phyloP scores from a whole-genome alignment of 331 rosid genomes.

The Prunus yedoensis region DNA sequence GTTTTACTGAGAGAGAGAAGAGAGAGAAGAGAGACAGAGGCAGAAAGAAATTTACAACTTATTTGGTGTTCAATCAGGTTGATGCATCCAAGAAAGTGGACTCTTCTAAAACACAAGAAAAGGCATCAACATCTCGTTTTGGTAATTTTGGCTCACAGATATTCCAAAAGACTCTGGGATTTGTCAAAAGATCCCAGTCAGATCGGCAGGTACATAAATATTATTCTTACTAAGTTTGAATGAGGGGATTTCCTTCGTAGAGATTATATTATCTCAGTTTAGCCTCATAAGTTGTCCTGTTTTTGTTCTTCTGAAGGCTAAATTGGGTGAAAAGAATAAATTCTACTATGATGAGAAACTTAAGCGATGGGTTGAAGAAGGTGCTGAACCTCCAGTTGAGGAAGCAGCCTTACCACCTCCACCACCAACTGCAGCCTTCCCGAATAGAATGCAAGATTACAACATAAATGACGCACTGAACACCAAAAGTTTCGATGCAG shows the following conservation, averaged over 20 bases:
- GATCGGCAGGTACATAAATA: constrained; percentile 25
- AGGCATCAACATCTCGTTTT: constrained; percentile 28
- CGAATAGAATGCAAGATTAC: constrained; percentile 27
- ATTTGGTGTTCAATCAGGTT: constrained; percentile 29
- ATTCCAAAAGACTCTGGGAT: constrained; percentile 38
- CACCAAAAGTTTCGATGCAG: constrained; percentile 16
- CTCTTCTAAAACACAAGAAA: constrained; percentile 18
- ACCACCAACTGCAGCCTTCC: constrained; percentile 32
- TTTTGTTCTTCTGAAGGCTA: constrained; percentile 34
- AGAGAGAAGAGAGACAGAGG: not conserved
- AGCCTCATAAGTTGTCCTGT: not conserved
- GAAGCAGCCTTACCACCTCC: constrained; percentile 36
- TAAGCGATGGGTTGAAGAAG: constrained; percentile 49
- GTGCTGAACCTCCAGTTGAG: constrained; percentile 35
- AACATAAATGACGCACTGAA: constrained; percentile 19
- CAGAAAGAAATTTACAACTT: not conserved
- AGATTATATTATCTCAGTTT: not conserved
- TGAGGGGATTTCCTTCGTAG: not conserved
- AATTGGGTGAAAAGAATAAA: constrained; percentile 36
- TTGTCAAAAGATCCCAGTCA: constrained; percentile 21
- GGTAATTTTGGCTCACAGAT: constrained; percentile 37
- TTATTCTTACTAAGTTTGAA: not conserved
- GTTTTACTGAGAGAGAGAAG: not conserved
- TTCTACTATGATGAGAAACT: constrained; percentile 46
- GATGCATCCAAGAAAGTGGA: constrained; percentile 25